phyloP scores from a whole-genome alignment of 129 eudicot genomes.

The Ambrosia artemisiifolia region DNA sequence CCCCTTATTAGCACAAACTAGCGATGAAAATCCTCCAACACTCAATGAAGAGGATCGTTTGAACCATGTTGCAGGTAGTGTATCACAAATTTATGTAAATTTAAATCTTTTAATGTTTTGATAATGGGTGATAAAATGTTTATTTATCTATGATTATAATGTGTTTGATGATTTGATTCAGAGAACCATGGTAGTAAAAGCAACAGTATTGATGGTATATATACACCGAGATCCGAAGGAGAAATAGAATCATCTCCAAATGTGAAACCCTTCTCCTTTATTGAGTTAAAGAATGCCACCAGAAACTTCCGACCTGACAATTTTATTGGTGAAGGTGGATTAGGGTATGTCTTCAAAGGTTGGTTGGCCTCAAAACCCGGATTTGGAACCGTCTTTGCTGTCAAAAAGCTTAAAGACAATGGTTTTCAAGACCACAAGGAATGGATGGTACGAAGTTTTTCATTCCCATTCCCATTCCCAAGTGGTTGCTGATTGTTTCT shows the following conservation, averaged over 20 bases:
- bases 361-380: conserved; percentile 86
- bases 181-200: too few relatives aligned
- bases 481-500: not conserved
- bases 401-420: conserved; percentile 85
- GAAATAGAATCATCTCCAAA: conserved; percentile 68
- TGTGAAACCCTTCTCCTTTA: conserved; percentile 58
- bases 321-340: conserved; percentile 94
- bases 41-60: too few relatives aligned
- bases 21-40: too few relatives aligned
- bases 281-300: conserved; percentile 73
- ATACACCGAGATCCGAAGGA: conserved; percentile 72
- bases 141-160: too few relatives aligned
- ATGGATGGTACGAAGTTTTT: conserved; percentile 70
- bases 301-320: conserved; percentile 71
- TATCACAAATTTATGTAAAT: too few relatives aligned
- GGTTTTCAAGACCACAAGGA: conserved; percentile 94
- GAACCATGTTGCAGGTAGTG: too few relatives aligned
- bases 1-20: too few relatives aligned
- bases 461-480: too few relatives aligned
- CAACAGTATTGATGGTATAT: conserved; percentile 42
- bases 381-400: conserved; percentile 80
- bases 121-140: too few relatives aligned
- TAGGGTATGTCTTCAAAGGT: conserved; percentile 83
- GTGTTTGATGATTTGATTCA: too few relatives aligned
- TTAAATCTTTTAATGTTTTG: too few relatives aligned